Conservation (phyloP, 83 land plant species). For the Larix sibirica region DNA sequence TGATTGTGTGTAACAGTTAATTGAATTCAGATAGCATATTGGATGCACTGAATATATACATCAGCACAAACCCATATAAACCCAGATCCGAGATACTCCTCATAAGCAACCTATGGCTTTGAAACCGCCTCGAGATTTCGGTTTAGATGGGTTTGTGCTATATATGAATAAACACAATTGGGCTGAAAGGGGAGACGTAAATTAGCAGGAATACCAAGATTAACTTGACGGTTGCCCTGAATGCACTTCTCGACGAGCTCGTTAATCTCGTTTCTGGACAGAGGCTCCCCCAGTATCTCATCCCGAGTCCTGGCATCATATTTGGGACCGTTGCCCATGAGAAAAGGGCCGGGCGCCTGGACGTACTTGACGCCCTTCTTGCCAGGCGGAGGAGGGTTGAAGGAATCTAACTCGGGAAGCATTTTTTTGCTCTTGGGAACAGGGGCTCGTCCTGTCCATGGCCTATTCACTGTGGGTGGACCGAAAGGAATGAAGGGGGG, state of each 20-base stretch:
- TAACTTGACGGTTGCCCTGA: slow-evolving; percentile 65
- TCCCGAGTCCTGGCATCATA: slow-evolving; percentile 70
- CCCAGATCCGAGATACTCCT: too few relatives aligned
- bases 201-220: slow-evolving; percentile 58
- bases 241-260: slow-evolving; percentile 48
- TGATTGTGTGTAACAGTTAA: too few relatives aligned
- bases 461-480: slow-evolving; percentile 73
- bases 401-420: slow-evolving; percentile 80
- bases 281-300: slow-evolving; percentile 87
- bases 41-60: too few relatives aligned
- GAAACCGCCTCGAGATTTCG: too few relatives aligned
- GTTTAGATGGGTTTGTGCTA: too few relatives aligned
- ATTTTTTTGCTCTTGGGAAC: slow-evolving; percentile 66
- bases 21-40: too few relatives aligned
- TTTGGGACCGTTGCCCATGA: slow-evolving; percentile 69
- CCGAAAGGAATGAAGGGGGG: slow-evolving; percentile 76
- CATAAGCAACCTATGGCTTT: too few relatives aligned
- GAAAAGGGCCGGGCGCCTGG: slow-evolving; percentile 83
- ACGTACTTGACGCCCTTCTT: slow-evolving; percentile 92
- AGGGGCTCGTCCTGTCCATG: slow-evolving; percentile 93
- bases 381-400: slow-evolving; percentile 60
- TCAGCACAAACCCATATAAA: too few relatives aligned
- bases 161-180: too few relatives aligned
- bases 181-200: too few relatives aligned
- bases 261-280: slow-evolving; percentile 61